Conservation (phyloP, 129 eudicot species). For the Daucus carota region DNA sequence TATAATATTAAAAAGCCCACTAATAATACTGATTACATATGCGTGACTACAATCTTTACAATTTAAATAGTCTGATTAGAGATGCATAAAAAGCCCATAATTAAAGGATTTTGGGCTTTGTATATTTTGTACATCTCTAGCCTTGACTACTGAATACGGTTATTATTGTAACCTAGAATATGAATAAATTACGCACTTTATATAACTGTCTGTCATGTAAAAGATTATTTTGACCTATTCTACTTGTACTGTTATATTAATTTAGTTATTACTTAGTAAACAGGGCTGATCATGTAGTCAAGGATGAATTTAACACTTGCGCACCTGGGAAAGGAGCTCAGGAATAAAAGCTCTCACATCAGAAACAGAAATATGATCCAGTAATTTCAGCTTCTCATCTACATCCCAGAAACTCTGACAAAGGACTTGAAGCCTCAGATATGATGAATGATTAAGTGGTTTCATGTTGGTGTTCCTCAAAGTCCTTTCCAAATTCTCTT, state of each 20-base stretch:
- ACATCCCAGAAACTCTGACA: constrained; percentile 85
- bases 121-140: not conserved
- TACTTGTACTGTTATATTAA: not conserved
- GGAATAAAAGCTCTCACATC: constrained; percentile 71
- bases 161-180: not conserved
- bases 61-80: too few species aligned
- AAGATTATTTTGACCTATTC: not conserved
- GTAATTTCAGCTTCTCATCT: constrained; percentile 68
- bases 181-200: not conserved
- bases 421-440: constrained; percentile 77
- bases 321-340: constrained; percentile 74
- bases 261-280: not conserved
- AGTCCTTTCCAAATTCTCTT: constrained; percentile 81
- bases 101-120: too few species aligned
- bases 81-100: too few species aligned
- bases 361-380: constrained; percentile 47
- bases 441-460: constrained; percentile 71
- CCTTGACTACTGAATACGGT: not conserved
- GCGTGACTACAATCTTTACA: too few species aligned
- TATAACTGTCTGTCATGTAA: not conserved
- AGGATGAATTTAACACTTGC: constrained; percentile 4
- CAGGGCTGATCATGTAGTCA: not conserved
- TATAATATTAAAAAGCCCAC: too few species aligned
- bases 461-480: constrained; percentile 90
- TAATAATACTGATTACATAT: too few species aligned